Conservation (phyloP, 768 basidiomycete species). For the Pholiota microspora region DNA sequence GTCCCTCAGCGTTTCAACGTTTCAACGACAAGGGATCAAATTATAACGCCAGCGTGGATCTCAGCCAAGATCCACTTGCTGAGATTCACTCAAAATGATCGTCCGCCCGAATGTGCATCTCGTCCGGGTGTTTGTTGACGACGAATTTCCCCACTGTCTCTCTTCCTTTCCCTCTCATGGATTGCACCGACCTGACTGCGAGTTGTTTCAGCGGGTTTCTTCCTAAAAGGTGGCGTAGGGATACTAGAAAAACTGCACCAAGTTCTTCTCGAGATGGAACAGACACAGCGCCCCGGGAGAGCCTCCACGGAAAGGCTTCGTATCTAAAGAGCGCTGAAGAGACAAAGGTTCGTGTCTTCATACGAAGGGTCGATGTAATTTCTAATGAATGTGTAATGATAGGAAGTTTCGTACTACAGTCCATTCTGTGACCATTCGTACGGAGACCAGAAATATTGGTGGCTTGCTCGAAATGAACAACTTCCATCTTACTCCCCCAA, state of each 20-base stretch:
- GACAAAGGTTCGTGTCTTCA: conserved; percentile 9
- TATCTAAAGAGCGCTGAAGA: conserved; percentile 1
- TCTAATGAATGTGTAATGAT: neutral
- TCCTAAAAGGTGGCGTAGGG: conserved; percentile 11
- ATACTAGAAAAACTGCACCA: neutral
- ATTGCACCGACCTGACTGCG: conserved; percentile 17
- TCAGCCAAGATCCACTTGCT: conserved; percentile 2
- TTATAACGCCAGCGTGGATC: conserved; percentile 1
- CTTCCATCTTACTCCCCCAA: conserved; percentile 42
- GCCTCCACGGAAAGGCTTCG: neutral
- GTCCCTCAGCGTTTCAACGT: neutral
- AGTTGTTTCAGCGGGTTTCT: conserved; percentile 38
- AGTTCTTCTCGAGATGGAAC: neutral
- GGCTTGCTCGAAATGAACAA: conserved; percentile 21
- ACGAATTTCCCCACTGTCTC: conserved; percentile 4
- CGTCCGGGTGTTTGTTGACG: neutral
- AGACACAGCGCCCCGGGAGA: neutral
- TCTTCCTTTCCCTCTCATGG: conserved; percentile 20
- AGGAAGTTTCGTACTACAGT: conserved; percentile 30
- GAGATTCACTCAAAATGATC: conserved; percentile 5
- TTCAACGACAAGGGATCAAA: conserved; percentile 1
- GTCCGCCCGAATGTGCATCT: conserved; percentile 1
- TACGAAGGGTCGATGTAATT: neutral
- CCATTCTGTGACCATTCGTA: conserved; percentile 45
- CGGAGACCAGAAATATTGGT: conserved; percentile 25